A percentile compares a stretch with the other conserved stretches of the same genome.
Conservation (phyloP, 2,329 filamentous ascomycete species). For the Epichloe coenophiala region DNA sequence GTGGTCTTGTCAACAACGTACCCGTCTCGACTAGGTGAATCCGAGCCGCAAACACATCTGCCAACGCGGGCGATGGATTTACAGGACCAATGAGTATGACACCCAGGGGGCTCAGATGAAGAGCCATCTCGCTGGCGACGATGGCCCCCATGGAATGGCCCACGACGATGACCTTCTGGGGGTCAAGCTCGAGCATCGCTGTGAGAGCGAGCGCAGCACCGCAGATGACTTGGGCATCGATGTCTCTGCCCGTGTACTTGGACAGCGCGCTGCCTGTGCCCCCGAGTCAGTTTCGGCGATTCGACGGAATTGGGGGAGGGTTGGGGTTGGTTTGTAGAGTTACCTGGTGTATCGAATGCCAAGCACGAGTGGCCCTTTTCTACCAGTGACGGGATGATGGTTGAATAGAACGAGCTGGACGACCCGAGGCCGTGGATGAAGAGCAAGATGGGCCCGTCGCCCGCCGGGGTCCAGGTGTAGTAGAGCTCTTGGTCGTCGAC, state of each 20-base stretch:
- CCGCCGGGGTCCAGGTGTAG: constrained; percentile 15
- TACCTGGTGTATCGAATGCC: constrained; percentile 47
- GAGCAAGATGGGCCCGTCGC: constrained; percentile 21
- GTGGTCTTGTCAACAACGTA: constrained; percentile 11
- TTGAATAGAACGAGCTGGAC: constrained; percentile 51
- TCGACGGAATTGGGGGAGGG: too few relatives aligned
- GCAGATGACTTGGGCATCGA: constrained; percentile 39
- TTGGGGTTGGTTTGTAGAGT: neutral
- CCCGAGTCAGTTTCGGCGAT: neutral
- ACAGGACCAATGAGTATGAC: constrained; percentile 52
- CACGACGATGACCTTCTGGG: constrained; percentile 37
- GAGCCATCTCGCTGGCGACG: constrained; percentile 44
- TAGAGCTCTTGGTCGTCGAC: constrained; percentile 22
- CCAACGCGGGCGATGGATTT: constrained; percentile 33
- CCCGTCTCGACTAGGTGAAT: constrained; percentile 35
- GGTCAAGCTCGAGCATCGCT: constrained; percentile 31
- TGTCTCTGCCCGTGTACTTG: constrained; percentile 22
- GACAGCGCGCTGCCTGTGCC: constrained; percentile 42
- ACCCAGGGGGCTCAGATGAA: constrained; percentile 22
- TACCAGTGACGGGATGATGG: constrained; percentile 34
- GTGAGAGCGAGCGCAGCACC: constrained; percentile 42
- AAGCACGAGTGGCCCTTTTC: constrained; percentile 38
- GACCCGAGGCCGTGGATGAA: constrained; percentile 54
- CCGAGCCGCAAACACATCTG: constrained; percentile 34
- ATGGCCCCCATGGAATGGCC: constrained; percentile 62